Base-by-base conservation (phyloP, 805 yeast genomes). In the Tetrapisispora namnaoensis region DNA sequence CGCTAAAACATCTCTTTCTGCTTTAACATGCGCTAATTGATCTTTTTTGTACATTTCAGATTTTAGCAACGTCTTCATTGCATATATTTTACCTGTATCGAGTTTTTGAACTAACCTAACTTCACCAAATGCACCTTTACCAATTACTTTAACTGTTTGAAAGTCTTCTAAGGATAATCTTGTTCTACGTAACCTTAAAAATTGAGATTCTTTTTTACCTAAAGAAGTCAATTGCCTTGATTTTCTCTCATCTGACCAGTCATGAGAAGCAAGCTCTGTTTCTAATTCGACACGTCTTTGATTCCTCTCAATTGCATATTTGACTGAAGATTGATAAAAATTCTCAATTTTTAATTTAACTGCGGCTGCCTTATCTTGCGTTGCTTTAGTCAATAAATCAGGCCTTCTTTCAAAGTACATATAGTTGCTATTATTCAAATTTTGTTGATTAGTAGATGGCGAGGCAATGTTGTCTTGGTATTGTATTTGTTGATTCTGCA, bases 71-170 rank as follows among this genome's bases (percentile, higher is more conserved):
- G 96, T 90, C 69, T 89, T 89, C 99, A 87, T 93, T 44, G 95
- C 96, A 70, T 82, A 89, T 35, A 86, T 90, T 68, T 86, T 69
- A 47, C 96, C 95, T 1, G 93, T 84, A 67, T 93, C 99, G 47
- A 73, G 75, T 72, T 90, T 91, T 62, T 93, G 97, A 14, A 93
- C 98, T 47, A 93, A 72, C 53, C 97, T 77, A 35, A 93, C 99
- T 62, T 89, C 97, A 53, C 99, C 99, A 70, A 93, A 93, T 0
- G 99, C 96, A 54, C 99, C 99, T 65, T 93, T 93, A 45, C 99
- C 99, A 55, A 80, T 78, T 39, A 78, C 96, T 67, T 88, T 88
- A 48, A 89, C 95, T 1, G 96, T 89, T 51, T 74, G 78, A 68
- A 89, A 86, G 68, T 89, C 97, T 38, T 84, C 93, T 40, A 88